A percentile compares a stretch with the other conserved stretches of the same genome.
Evolutionary conservation across 1,139 yeast genomes (phyloP).

Genomic region (Candida smagusa): DNA sequence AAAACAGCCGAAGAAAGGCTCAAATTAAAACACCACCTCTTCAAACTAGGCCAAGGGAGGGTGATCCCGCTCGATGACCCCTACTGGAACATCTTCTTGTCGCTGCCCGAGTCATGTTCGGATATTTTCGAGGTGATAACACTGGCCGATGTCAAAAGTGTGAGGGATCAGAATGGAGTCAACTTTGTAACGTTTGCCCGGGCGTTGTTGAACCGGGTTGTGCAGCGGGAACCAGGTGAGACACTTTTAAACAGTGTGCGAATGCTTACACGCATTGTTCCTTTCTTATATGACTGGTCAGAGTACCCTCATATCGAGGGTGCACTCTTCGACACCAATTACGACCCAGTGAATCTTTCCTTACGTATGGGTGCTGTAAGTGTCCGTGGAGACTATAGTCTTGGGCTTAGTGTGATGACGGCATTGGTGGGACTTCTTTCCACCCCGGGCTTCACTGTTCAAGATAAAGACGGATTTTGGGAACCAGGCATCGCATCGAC

Average conservation of each 20-base stretch:
- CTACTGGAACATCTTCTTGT: slow-evolving; percentile 52
- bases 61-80: slow-evolving; percentile 43
- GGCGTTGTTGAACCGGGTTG: slow-evolving; percentile 32
- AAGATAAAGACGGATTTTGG: slow-evolving; percentile 37
- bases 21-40: slow-evolving; percentile 58
- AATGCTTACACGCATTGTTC: slow-evolving; percentile 61
- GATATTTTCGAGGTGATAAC: slow-evolving; percentile 51
- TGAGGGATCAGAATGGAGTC: slow-evolving; percentile 55
- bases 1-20: slow-evolving; percentile 69
- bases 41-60: slow-evolving; percentile 57
- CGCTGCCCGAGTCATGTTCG: slow-evolving; percentile 26
- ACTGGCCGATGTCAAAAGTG: slow-evolving; percentile 53
- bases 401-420: slow-evolving; percentile 48
- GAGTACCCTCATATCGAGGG: slow-evolving; percentile 37
- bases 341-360: slow-evolving; percentile 18
- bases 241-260: slow-evolving; percentile 58
- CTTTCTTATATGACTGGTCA: slow-evolving; percentile 59
- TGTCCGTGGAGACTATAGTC: neutral
- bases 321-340: slow-evolving; percentile 32
- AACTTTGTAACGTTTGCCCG: slow-evolving; percentile 56
- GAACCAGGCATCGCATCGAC: slow-evolving; percentile 70
- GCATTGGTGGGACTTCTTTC: slow-evolving; percentile 54
- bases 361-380: neutral
- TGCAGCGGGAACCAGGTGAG: slow-evolving; percentile 10
- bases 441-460: slow-evolving; percentile 54